Base-by-base conservation (phyloP, 2,329 filamentous ascomycete species). In the Fusarium oxysporum region DNA sequence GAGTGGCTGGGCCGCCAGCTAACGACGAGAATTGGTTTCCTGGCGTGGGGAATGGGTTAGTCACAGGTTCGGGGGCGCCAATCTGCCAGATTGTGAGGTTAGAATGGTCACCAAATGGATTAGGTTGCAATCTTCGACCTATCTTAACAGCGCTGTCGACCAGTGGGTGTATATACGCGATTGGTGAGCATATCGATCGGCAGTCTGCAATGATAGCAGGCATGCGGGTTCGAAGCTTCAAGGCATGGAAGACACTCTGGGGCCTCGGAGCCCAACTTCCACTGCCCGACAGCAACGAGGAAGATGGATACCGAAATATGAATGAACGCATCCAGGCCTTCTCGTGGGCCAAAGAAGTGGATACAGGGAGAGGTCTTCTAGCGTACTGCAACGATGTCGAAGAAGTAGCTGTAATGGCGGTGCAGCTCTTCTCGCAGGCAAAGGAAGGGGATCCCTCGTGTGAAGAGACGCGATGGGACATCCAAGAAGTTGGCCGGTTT, bases 81-180 rank as follows among this genome's bases (percentile, higher is more conserved):
- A 82, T 90, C 73, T 89, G 88, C 69, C 88, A 90, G 72, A 84
- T 88, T 21, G 83, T 89, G 19, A 79, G 82, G 13, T 71, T 90
- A 25, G 86, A 84, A 53, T 91, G 89, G 89, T 90, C 88, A n/a
- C 88, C 88, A 0, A 80, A 80, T n/a, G 87, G 86, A 4, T 78
- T 91, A n/a, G 88, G 89, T 3, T 83, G 84, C 44, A 89, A 89
- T 73, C 77, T 83, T 12, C 83, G 89, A 3, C 84, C 88, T 2
- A 83, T 89, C 9, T 80, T 91, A 38, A 84, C 81, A 19, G 85
- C 86, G 8, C 77, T 90, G 69, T 85, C 85, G 2, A 86, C 86
- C 13, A 84, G 83, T 3, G 89, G 89, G 3, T 81, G 82, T 54
- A 73, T 91, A 30, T 81, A 85, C 21, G 80, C 87, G 21, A 85